Percentiles rank a stretch among this genome's conserved stretches.
Evolutionary conservation across 192 early-diverging fungal species (phyloP).

Genomic region (Coemansia javaensis): DNA sequence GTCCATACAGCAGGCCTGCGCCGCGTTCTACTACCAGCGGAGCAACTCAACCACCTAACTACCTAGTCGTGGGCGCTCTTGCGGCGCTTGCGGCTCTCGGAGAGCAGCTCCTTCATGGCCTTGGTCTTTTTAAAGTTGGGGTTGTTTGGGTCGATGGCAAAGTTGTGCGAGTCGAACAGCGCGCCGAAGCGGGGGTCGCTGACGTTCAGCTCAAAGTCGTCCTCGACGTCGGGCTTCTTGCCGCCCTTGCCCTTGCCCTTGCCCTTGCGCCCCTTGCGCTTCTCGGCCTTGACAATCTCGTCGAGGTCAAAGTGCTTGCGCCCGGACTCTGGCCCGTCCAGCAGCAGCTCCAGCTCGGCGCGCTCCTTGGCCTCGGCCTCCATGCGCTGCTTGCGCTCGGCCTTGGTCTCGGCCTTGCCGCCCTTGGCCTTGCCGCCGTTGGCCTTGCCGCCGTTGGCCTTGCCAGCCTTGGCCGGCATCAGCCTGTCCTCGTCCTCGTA

Average conservation of each 20-base stretch:
- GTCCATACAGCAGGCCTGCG: too few relatives aligned
- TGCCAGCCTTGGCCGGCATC: background rate
- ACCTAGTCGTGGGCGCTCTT: conserved; percentile 23
- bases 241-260: conserved; percentile 50
- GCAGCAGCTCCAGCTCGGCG: conserved; percentile 78
- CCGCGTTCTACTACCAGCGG: too few relatives aligned
- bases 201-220: conserved; percentile 83
- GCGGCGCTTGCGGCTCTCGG: conserved; percentile 46
- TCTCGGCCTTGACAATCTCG: conserved; percentile 81
- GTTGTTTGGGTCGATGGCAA: conserved; percentile 94
- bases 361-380: conserved; percentile 57
- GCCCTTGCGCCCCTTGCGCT: conserved; percentile 4
- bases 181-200: conserved; percentile 81
- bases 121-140: conserved; percentile 67
- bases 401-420: conserved; percentile 35
- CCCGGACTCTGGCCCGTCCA: conserved; percentile 60
- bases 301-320: conserved; percentile 84
- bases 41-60: too few relatives aligned
- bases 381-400: conserved; percentile 56
- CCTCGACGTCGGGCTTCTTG: conserved; percentile 55
- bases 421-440: conserved; percentile 24
- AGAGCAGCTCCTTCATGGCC: conserved; percentile 40
- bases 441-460: conserved; percentile 21
- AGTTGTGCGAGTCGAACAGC: conserved; percentile 74
- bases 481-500: conserved; percentile 38